Percentiles rank a stretch among this genome's conserved stretches.
These are phyloP conservation scores for Aspergillus sp. DNA, from an alignment of 2,329 filamentous ascomycete genomes.

Conservation along the genomic window DNA sequence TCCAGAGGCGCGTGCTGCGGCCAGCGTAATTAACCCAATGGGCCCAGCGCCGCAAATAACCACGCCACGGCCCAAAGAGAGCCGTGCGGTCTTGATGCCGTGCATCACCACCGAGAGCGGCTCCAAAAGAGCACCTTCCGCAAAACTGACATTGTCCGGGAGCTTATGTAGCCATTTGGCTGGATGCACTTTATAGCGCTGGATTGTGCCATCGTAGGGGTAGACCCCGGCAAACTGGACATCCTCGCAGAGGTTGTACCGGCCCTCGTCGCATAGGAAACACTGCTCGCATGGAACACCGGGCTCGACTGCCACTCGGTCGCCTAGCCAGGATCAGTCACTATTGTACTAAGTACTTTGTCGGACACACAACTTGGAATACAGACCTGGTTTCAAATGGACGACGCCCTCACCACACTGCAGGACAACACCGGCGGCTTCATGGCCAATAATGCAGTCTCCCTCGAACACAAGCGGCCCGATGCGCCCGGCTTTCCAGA, in stretches of 20 bases:
- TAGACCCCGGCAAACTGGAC: slow-evolving; percentile 55
- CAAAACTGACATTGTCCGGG: slow-evolving; percentile 47
- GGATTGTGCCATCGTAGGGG: slow-evolving; percentile 52
- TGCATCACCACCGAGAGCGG: slow-evolving; percentile 56
- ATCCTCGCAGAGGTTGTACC: slow-evolving; percentile 56
- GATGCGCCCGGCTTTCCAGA: slow-evolving; percentile 57
- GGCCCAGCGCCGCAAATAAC: slow-evolving; percentile 56
- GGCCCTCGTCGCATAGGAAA: slow-evolving; percentile 50
- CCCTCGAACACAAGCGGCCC: slow-evolving; percentile 53
- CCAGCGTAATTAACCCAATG: slow-evolving; percentile 52
- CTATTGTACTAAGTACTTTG: background rate
- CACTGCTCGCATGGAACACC: slow-evolving; percentile 55
- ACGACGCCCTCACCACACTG: slow-evolving; percentile 48
- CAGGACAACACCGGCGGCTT: slow-evolving; percentile 53
- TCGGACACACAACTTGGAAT: background rate
- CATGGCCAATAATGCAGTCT: slow-evolving; percentile 58
- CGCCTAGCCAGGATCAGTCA: slow-evolving; percentile 31
- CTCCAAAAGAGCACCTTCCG: slow-evolving; percentile 55
- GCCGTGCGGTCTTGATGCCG: slow-evolving; percentile 45
- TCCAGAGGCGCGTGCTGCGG: slow-evolving; percentile 51
- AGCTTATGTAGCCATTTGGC: slow-evolving; percentile 51
- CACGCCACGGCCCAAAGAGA: slow-evolving; percentile 47
- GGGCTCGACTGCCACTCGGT: slow-evolving; percentile 58
- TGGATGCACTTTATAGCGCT: slow-evolving; percentile 53
- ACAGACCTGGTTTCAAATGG: slow-evolving; percentile 38